These are phyloP conservation scores for Rhazya stricta DNA, from an alignment of 257 asterid species.

Conservation along the genomic window DNA sequence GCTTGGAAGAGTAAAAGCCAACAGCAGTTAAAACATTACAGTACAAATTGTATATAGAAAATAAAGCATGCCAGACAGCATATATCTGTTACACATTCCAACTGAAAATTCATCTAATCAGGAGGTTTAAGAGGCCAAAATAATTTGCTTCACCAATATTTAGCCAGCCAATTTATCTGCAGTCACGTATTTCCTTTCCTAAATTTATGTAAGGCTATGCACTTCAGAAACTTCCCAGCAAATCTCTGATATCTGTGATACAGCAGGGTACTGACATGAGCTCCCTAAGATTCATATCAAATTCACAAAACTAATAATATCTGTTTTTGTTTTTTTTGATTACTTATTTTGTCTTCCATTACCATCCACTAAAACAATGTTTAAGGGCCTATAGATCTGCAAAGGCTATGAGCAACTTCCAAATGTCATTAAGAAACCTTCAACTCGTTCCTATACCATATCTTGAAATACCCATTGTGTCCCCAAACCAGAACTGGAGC, in stretches of 20 bases:
- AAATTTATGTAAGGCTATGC: not conserved
- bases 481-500: not conserved
- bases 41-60: too few relatives aligned
- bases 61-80: not conserved
- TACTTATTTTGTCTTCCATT: not conserved
- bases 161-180: not conserved
- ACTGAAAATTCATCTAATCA: too few relatives aligned
- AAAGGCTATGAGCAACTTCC: not conserved
- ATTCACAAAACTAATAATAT: not conserved
- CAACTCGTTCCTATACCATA: not conserved
- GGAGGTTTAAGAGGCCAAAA: not conserved
- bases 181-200: not conserved
- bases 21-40: not conserved
- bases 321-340: too few relatives aligned
- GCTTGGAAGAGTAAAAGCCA: not conserved
- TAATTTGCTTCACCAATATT: not conserved
- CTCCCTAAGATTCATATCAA: not conserved
- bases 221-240: not conserved
- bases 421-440: not conserved
- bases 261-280: not conserved
- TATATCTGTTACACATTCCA: too few relatives aligned
- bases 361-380: not conserved
- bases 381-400: not conserved
- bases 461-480: not conserved
- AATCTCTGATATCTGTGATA: not conserved